Percentiles rank a stretch among this genome's conserved stretches.
Evolutionary conservation across 495 filamentous ascomycete genomes (phyloP).

Genomic region (Lentithecium fluviatile): DNA sequence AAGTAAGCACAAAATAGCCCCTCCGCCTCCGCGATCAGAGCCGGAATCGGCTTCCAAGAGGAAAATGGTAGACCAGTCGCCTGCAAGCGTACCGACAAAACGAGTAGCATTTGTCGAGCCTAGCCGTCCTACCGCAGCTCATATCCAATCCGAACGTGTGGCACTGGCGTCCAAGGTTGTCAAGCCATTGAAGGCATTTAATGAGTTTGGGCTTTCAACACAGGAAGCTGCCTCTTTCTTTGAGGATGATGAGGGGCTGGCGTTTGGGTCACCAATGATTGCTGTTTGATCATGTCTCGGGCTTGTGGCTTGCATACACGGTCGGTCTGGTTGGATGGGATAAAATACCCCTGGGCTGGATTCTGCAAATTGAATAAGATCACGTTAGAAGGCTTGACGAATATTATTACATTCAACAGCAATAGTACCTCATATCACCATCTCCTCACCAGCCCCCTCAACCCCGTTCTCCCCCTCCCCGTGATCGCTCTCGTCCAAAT

Average conservation of each 20-base stretch:
- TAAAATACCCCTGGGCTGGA: no score
- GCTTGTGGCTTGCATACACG: no score
- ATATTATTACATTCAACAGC: no score
- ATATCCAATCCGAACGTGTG: no score
- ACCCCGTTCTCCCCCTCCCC: conserved; percentile 51
- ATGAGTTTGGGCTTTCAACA: conserved; percentile 33
- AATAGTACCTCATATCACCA: conserved; percentile 33
- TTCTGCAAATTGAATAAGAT: background rate
- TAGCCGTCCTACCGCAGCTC: no score
- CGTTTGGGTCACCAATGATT: background rate
- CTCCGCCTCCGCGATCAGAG: background rate
- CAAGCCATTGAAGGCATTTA: conserved; percentile 2
- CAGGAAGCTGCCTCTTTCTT: conserved; percentile 28
- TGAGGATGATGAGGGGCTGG: conserved; percentile 17
- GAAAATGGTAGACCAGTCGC: background rate
- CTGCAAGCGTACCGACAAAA: background rate
- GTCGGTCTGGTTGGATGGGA: no score
- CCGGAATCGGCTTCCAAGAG: background rate
- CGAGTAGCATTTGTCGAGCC: background rate
- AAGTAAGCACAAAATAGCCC: background rate
- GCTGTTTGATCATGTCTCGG: background rate
- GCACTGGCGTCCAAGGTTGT: no score
- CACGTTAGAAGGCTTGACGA: no score
- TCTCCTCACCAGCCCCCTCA: conserved; percentile 5
- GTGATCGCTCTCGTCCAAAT: conserved; percentile 67